Evolutionary conservation across 371 early-diverging fungal species (phyloP), one percentile per base, ranked within the genome.

Genomic region (Apophysomyces sp.): DNA sequence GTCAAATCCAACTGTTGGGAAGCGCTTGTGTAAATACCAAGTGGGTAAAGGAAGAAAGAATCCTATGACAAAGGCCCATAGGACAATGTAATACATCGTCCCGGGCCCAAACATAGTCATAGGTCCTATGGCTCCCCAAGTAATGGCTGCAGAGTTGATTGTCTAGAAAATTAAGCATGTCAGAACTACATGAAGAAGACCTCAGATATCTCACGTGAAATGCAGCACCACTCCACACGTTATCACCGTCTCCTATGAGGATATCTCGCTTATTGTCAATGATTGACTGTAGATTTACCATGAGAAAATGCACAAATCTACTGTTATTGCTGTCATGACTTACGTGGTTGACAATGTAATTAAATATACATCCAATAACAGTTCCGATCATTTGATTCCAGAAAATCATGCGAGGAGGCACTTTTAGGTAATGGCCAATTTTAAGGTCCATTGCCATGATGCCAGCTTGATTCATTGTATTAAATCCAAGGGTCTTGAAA

Each of bases 361-460:
- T 85, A 63, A 83, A 81, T n/a, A 82, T 44, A 30, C 72, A 71
- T 13, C 84, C 86, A 32, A 88, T 62, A 2, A 86, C 65, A 0
- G 89, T 88, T 8, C 90, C 90, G 34, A 81, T 65, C 36, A 89
- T 70, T 63, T 89, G 90, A 11, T 78, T 78, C 3, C 74, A 61
- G 61, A 88, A 90, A 58, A 86, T 68, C 29, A 73, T 54, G 11
- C 87, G 77, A 3, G 90, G 90, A 18, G 90, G 90, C 0, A 90
- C 84, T 71, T 91, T 91, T 74, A 91, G 85, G 66, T 91, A 91
- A 37, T 88, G 86, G 11, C 89, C 90, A 30, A 90, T 77, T 58
- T 90, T 90, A 40, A 88, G 81, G 67, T 89, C 89, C 12, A 62
- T 59, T 0, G 82, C 81, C 69, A 85, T 76, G n/a, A 63, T 16